Percentiles rank a stretch among this genome's conserved stretches.
Evolutionary conservation across 2,329 filamentous ascomycete species (phyloP).

Genomic region (Cladosporium halotolerans): DNA sequence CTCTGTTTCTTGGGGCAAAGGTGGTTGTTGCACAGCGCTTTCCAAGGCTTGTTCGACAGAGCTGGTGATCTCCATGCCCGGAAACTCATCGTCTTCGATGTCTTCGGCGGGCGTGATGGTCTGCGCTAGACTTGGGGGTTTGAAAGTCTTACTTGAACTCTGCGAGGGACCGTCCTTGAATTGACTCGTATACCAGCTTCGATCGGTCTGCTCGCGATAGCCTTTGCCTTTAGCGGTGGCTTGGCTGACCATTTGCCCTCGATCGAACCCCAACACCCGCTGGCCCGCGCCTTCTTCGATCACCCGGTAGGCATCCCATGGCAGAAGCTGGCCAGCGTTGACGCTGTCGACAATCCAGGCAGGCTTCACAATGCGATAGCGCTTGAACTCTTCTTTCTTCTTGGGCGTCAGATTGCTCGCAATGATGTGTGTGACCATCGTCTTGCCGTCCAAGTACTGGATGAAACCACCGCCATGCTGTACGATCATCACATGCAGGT

Average conservation of each 20-base stretch:
- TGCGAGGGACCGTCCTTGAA: conserved; percentile 34
- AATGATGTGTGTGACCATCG: conserved; percentile 91
- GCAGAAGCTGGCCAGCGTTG: conserved; percentile 68
- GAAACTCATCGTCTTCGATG: conserved; percentile 27
- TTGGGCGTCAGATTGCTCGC: conserved; percentile 85
- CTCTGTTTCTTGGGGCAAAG: background rate
- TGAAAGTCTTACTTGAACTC: conserved; percentile 7
- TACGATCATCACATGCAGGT: conserved; percentile 83
- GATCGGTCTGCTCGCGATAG: conserved; percentile 75
- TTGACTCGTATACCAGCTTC: conserved; percentile 76
- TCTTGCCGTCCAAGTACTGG: conserved; percentile 93
- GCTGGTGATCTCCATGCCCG: conserved; percentile 29
- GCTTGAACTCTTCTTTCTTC: conserved; percentile 80
- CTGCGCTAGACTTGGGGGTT: conserved; percentile 18
- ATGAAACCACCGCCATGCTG: conserved; percentile 90
- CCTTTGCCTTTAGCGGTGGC: conserved; percentile 53
- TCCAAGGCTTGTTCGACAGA: conserved; percentile 29
- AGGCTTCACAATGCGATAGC: conserved; percentile 88
- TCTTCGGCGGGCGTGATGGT: conserved; percentile 28
- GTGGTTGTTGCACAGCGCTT: conserved; percentile 1
- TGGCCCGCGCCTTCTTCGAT: conserved; percentile 79
- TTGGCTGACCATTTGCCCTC: conserved; percentile 62
- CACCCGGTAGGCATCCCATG: conserved; percentile 81
- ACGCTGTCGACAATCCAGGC: conserved; percentile 92
- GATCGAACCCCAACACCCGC: conserved; percentile 61